These are phyloP conservation scores for Solanum raphanifolium DNA, from an alignment of 257 asterid genomes.

Conservation along the genomic window DNA sequence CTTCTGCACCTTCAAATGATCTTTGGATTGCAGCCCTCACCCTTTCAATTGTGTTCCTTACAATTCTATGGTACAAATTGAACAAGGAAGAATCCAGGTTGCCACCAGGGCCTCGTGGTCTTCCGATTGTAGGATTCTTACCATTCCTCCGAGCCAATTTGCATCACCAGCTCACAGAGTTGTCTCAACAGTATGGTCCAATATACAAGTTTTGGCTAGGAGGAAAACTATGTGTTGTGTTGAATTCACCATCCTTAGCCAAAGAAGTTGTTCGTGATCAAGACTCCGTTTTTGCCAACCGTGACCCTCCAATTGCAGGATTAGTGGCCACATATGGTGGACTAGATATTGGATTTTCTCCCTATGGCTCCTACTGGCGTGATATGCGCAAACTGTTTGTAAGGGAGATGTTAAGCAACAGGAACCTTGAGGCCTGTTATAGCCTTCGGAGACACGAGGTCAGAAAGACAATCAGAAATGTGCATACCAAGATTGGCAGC, in stretches of 20 bases:
- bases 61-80: not conserved
- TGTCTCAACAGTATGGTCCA: constrained; percentile 22
- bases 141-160: constrained; percentile 25
- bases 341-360: constrained; percentile 14
- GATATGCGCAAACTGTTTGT: constrained; percentile 25
- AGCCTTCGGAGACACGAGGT: constrained; percentile 20
- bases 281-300: constrained; percentile 22
- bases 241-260: constrained; percentile 22
- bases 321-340: constrained; percentile 17
- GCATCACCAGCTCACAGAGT: constrained; percentile 17
- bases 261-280: constrained; percentile 26
- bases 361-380: constrained; percentile 27
- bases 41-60: not conserved
- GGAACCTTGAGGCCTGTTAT: constrained; percentile 18
- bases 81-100: not conserved
- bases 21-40: too few species aligned
- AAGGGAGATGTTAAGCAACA: constrained; percentile 21
- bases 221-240: constrained; percentile 11
- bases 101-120: constrained; percentile 41
- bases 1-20: too few species aligned
- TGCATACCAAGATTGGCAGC: constrained; percentile 1
- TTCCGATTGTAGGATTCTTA: constrained; percentile 31
- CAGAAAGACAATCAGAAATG: constrained; percentile 2
- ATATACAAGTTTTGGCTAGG: constrained; percentile 26
- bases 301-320: constrained; percentile 8